Evolutionary conservation across 2,329 filamentous ascomycete genomes (phyloP), one percentile per base, ranked within the genome.

Genomic region (Aureobasidium sp.): DNA sequence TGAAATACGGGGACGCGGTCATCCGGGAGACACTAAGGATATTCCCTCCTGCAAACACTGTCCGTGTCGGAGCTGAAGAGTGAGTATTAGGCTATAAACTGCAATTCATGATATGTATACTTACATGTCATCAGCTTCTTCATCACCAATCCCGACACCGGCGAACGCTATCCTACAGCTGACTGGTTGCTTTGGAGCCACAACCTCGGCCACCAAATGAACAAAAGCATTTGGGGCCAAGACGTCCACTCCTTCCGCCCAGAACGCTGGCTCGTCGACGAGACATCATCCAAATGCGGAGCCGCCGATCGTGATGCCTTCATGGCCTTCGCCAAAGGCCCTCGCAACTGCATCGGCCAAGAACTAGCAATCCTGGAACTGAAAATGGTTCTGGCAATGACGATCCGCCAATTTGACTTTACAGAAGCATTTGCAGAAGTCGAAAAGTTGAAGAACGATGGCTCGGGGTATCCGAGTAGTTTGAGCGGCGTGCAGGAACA

Each of bases 261-360:
- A 0, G 80, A 82, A 48, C 77, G 81, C 7, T 83, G 75, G 67
- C 68, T 78, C 17, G 67, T 69, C 8, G 31, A 51, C 8, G 45
- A 36, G 3, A 15, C 20, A n/a, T 4, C 1, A 25, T 12, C 42
- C 3, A 31, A 22, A n/a, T 14, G 31, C 12, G 22, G n/a, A n/a
- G n/a, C 22, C 15, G 49, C 31, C 17, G 15, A 53, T 17, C 59
- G 37, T n/a, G 59, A 62, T 17, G 48, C 48, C 15, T 53, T 42
- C 37, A 39, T 62, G 25, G 36, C 47, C 1, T 15, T 65, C 67
- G 20, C 68, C 37, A 64, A 64, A 49, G 83, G 84, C 0, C 75
- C 78, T 2, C 70, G 83, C 14, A 81, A 79, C 57, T 87, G 83
- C 66, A 77, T 85, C n/a, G 83, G 82, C 1, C 81, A 84, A 68